phyloP scores from a whole-genome alignment of 306 rosid genomes.

The Carpinus viminea region DNA sequence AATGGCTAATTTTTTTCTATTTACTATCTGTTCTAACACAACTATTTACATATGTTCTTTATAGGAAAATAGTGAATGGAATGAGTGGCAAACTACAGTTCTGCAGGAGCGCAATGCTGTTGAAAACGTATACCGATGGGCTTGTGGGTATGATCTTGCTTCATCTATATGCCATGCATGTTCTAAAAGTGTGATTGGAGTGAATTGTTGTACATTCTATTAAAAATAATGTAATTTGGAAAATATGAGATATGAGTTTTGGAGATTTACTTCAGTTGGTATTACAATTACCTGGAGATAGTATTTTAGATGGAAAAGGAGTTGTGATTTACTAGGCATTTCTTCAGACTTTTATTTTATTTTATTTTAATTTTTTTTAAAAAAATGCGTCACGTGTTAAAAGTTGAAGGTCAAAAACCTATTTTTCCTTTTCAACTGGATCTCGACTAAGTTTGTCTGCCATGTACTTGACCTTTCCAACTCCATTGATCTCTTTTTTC shows the following conservation, averaged over 20 bases:
- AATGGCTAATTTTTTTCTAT: neutral
- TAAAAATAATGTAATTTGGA: neutral
- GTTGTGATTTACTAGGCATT: neutral
- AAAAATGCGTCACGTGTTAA: neutral
- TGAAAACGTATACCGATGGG: slow-evolving; percentile 93
- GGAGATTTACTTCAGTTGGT: neutral
- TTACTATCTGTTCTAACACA: neutral
- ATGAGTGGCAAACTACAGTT: slow-evolving; percentile 79
- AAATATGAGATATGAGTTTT: neutral
- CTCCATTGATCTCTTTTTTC: neutral
- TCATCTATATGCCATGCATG: slow-evolving; percentile 24
- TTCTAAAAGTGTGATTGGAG: neutral
- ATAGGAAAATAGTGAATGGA: slow-evolving; percentile 88
- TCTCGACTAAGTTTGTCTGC: neutral
- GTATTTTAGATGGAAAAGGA: neutral
- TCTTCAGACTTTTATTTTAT: neutral
- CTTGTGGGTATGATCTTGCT: slow-evolving; percentile 78
- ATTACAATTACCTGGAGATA: neutral
- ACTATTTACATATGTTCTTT: slow-evolving; percentile 23
- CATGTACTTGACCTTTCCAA: slow-evolving; percentile 5
- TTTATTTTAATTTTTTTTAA: no score
- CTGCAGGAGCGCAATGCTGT: slow-evolving; percentile 86
- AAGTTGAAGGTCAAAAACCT: neutral
- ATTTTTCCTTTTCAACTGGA: neutral
- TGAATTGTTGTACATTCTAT: neutral